Evolutionary conservation across 1,139 yeast species (phyloP), one percentile per base, ranked within the genome.

Genomic region (Zygoascus sp.): DNA sequence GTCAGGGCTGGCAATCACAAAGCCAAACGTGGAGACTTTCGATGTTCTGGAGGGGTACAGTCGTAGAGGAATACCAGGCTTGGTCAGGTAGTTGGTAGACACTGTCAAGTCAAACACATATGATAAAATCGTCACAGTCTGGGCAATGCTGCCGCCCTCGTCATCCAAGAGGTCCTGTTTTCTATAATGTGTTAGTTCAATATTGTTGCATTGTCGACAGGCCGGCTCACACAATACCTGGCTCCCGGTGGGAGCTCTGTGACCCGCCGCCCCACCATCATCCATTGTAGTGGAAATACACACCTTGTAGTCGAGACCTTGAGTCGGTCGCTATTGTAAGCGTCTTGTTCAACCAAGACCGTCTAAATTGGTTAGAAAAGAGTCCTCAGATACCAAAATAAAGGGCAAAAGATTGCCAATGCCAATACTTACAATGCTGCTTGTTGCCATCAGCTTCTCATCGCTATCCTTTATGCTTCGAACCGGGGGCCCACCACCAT

Each of bases 21-120:
- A 52, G 3, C 58, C 59, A 44, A 49, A 55, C 2, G 58, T 50
- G 7, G 55, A 47, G 39, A 48, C 25, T 37, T 42, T 44, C 19
- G 46, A 46, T 15, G 45, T 43, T 13, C 40, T 37, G 4, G 28
- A 16, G 2, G 59, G 59, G 32, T 53, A 49, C 30, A 56, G 38
- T 40, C 56, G 54, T 40, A 56, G 42, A 5, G 59, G 59, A 16
- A 56, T 37, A 3, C 54, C 57, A 2, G 56, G 55, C 7, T 54
- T 28, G 6, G 57, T 54, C 22, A 48, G 48, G 20, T 46, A 11
- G 28, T 50, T 48, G 7, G 38, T 42, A 6, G 57, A 42, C 25
- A 45, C 42, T n/a, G 36, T 19, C 30, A 55, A 42, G 38, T 56
- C 57, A 42, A 55, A 54, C 25, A 50, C 46, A 44, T 48, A 55